Evolutionary conservation across 169 alveolate genomes (phyloP).

Genomic region (Theileria equi): DNA sequence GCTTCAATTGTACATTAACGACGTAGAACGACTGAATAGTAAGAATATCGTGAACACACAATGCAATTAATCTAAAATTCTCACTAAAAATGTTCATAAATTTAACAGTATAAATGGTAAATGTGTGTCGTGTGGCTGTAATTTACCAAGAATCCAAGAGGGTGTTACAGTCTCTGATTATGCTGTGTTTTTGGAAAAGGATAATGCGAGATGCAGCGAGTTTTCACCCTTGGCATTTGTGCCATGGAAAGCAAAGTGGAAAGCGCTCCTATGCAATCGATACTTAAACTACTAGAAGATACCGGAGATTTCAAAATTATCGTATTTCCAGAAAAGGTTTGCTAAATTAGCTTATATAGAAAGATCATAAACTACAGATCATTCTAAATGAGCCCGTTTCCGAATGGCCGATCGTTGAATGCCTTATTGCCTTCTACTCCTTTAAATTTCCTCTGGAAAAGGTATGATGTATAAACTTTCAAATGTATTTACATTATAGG

Average conservation of each 20-base stretch:
- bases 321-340: conserved; percentile 77
- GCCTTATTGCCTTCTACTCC: conserved; percentile 87
- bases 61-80: neutral
- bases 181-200: neutral
- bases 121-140: neutral
- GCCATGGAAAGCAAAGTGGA: conserved; percentile 87
- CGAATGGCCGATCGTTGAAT: conserved; percentile 90
- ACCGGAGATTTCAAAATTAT: conserved; percentile 82
- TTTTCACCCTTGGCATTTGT: conserved; percentile 83
- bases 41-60: neutral
- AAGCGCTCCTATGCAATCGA: conserved; percentile 84
- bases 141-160: neutral
- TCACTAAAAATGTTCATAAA: neutral
- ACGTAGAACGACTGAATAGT: conserved; percentile 4
- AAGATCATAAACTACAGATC: conserved; percentile 46
- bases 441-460: conserved; percentile 86
- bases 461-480: conserved; percentile 38
- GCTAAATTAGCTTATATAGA: neutral
- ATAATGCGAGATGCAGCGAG: conserved; percentile 38
- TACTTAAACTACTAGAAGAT: conserved; percentile 70
- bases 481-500: conserved; percentile 3
- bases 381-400: conserved; percentile 75
- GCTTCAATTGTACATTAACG: conserved; percentile 48
- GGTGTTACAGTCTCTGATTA: neutral
- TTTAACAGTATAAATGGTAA: neutral